These are phyloP conservation scores for Sanghuangporus weigelae DNA, from an alignment of 1,284 basidiomycete genomes.

Conservation along the genomic window DNA sequence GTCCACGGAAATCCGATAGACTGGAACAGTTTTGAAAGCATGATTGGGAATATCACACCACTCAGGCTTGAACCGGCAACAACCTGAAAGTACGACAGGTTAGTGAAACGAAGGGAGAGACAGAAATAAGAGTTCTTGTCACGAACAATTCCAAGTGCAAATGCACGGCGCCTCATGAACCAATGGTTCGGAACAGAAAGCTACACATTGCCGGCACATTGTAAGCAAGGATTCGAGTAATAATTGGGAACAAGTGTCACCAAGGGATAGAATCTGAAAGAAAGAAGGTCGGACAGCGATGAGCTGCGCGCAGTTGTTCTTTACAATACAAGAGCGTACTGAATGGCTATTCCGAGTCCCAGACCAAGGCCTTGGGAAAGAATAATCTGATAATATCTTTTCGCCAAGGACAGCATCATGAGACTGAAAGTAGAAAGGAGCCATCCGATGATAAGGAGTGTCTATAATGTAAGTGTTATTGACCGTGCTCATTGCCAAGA, in stretches of 20 bases:
- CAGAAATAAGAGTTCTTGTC: not conserved
- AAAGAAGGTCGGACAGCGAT: not conserved
- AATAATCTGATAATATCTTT: not conserved
- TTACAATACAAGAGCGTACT: too few relatives aligned
- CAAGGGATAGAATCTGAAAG: not conserved
- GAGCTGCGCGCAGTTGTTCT: not conserved
- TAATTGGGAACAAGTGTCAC: not conserved
- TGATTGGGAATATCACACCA: constrained; percentile 26
- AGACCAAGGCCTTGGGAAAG: not conserved
- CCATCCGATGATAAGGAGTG: not conserved
- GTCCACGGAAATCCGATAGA: constrained; percentile 1
- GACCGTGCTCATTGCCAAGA: not conserved
- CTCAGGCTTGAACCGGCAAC: constrained; percentile 22
- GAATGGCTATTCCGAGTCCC: not conserved
- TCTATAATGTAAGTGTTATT: not conserved
- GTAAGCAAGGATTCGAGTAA: not conserved
- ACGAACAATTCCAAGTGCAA: constrained; percentile 8
- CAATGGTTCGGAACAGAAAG: constrained; percentile 8
- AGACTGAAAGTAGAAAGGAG: not conserved
- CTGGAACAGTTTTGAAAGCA: constrained; percentile 27
- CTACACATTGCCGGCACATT: not conserved
- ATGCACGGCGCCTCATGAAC: constrained; percentile 2
- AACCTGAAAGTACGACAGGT: not conserved
- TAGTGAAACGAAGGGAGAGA: not conserved
- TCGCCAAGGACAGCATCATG: not conserved